These are phyloP conservation scores for Niveomyces coronatus DNA, from an alignment of 2,329 filamentous ascomycete species.

Conservation along the genomic window DNA sequence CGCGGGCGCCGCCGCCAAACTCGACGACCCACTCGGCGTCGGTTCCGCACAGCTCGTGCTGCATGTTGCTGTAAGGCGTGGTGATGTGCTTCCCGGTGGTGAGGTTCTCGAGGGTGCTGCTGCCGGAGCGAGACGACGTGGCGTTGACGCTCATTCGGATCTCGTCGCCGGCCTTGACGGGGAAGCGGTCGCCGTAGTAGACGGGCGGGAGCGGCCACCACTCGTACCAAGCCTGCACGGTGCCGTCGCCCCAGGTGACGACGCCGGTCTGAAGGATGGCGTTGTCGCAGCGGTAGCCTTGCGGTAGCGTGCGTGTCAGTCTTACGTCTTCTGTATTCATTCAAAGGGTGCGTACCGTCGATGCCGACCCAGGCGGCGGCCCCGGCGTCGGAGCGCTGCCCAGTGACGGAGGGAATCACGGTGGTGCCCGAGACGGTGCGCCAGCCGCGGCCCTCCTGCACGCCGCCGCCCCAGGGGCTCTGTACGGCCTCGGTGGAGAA, in stretches of 20 bases:
- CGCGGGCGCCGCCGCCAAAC: constrained; percentile 15
- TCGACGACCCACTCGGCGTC: constrained; percentile 53
- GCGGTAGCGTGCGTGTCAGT: background rate
- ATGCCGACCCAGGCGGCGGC: constrained; percentile 32
- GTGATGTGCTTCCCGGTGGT: constrained; percentile 38
- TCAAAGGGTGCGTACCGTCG: constrained; percentile 19
- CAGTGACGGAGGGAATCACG: constrained; percentile 3
- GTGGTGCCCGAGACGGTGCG: constrained; percentile 4
- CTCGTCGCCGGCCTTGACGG: constrained; percentile 2
- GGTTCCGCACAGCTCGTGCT: constrained; percentile 32
- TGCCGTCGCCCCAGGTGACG: constrained; percentile 24
- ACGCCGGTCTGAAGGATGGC: constrained; percentile 31
- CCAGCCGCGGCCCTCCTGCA: constrained; percentile 4
- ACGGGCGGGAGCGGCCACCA: background rate
- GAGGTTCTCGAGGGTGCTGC: constrained; percentile 24
- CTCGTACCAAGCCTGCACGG: constrained; percentile 3
- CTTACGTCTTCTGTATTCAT: background rate
- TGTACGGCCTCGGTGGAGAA: background rate
- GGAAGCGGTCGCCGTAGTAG: background rate
- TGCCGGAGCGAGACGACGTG: constrained; percentile 1
- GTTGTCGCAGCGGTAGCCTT: constrained; percentile 22
- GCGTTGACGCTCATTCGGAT: constrained; percentile 8
- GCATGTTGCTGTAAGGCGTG: constrained; percentile 35
- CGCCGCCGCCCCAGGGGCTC: constrained; percentile 2
- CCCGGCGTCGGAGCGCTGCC: constrained; percentile 1